A percentile compares a stretch with the other conserved stretches of the same genome.
These are phyloP conservation scores for Mycocentrospora acerina DNA, from an alignment of 2,329 filamentous ascomycete genomes.

Conservation along the genomic window DNA sequence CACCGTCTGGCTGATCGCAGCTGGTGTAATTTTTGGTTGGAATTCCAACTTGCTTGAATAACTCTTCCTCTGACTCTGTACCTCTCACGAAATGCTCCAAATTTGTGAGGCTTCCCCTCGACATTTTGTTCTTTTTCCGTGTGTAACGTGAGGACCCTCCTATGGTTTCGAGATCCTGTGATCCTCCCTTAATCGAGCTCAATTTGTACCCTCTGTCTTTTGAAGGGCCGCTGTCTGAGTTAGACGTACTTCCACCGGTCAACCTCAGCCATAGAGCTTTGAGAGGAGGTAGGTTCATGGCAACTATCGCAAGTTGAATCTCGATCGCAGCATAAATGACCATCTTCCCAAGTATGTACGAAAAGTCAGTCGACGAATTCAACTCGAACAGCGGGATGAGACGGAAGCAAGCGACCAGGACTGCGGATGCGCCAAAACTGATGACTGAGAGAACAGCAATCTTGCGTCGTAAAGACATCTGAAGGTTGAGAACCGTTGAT, in stretches of 20 bases:
- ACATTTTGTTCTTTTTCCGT: slow-evolving; percentile 8
- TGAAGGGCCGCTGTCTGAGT: slow-evolving; percentile 2
- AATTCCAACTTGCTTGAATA: slow-evolving; percentile 7
- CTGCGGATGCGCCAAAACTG: slow-evolving; percentile 30
- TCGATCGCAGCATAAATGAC: slow-evolving; percentile 36
- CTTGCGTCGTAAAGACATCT: slow-evolving; percentile 22
- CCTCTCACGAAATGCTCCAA: slow-evolving; percentile 8
- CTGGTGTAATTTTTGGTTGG: no score
- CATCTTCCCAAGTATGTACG: slow-evolving; percentile 35
- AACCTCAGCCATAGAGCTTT: slow-evolving; percentile 32
- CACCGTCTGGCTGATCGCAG: no score
- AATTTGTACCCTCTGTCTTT: slow-evolving; percentile 8
- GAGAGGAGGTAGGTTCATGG: slow-evolving; percentile 36
- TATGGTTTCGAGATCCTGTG: background rate
- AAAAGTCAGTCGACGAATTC: slow-evolving; percentile 24
- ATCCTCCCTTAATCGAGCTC: slow-evolving; percentile 5
- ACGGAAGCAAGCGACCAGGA: slow-evolving; percentile 22
- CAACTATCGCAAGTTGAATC: slow-evolving; percentile 35
- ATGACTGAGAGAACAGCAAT: slow-evolving; percentile 26
- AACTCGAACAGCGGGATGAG: slow-evolving; percentile 24
- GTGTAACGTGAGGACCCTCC: background rate
- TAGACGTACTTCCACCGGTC: slow-evolving; percentile 4
- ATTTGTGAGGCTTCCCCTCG: slow-evolving; percentile 12
- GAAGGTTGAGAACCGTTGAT: slow-evolving; percentile 16
- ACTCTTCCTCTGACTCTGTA: slow-evolving; percentile 18